phyloP scores from a whole-genome alignment of 2,329 filamentous ascomycete genomes.

The Gliomastix tumulicola region DNA sequence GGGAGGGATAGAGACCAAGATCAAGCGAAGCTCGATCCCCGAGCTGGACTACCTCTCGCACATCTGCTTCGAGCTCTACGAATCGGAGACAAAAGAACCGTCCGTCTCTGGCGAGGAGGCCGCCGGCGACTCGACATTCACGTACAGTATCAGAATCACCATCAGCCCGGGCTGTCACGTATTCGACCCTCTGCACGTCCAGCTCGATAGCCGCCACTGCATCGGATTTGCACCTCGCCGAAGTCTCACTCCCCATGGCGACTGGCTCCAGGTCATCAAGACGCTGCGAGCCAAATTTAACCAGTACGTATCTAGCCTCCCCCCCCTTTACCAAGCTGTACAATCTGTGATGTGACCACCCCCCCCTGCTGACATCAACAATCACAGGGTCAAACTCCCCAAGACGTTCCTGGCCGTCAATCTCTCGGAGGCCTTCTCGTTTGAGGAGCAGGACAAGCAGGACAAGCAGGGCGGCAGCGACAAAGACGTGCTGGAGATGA shows the following conservation, averaged over 20 bases:
- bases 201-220: slow-evolving; percentile 91
- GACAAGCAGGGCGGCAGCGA: slow-evolving; percentile 36
- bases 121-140: slow-evolving; percentile 50
- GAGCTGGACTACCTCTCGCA: slow-evolving; percentile 97
- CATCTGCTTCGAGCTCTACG: slow-evolving; percentile 97
- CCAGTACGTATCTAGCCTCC: slow-evolving; percentile 52
- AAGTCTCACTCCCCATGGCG: slow-evolving; percentile 81
- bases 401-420: slow-evolving; percentile 62
- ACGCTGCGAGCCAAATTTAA: slow-evolving; percentile 92
- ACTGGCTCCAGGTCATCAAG: slow-evolving; percentile 97
- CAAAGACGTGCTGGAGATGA: slow-evolving; percentile 40
- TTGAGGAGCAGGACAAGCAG: slow-evolving; percentile 48
- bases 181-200: slow-evolving; percentile 91
- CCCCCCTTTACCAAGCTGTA: slow-evolving; percentile 6
- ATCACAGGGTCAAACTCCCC: slow-evolving; percentile 58
- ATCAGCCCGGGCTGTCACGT: slow-evolving; percentile 95
- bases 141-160: slow-evolving; percentile 93
- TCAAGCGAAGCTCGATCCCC: slow-evolving; percentile 87
- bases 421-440: slow-evolving; percentile 54
- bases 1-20: slow-evolving; percentile 94
- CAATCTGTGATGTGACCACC: slow-evolving; percentile 8
- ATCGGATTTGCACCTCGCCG: slow-evolving; percentile 90
- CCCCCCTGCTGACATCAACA: no score
- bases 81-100: slow-evolving; percentile 69
- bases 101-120: slow-evolving; percentile 26